Evolutionary conservation across 2,329 filamentous ascomycete genomes (phyloP), one percentile per base, ranked within the genome.

Genomic region (Trematosphaeria pertusa): DNA sequence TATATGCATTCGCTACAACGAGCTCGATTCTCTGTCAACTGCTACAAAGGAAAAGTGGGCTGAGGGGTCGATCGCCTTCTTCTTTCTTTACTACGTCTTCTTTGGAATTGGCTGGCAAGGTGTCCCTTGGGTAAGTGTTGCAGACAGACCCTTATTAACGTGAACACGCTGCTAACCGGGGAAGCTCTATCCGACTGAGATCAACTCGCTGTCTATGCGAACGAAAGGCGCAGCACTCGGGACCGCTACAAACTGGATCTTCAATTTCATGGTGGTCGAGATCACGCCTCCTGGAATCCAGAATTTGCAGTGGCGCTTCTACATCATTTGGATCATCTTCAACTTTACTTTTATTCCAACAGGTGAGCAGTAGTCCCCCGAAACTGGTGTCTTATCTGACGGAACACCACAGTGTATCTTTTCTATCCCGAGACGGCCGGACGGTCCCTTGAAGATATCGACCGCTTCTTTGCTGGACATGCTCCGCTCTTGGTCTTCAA

Each of bases 61-160:
- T 0, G 65, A 67, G 18, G 78, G 73, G 0, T 75, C 74, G 0
- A 72, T 78, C 32, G 74, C 73, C 0, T 80, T 80, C 56, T 78
- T 82, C 62, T 81, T 82, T 62, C 54, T 81, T 5, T 81, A 80
- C 65, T 81, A 81, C 54, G 72, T 81, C 33, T 80, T 79, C 67
- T 81, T 82, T 50, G 78, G 73, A 12, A 75, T 80, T 21, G 77
- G 77, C 5, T 76, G 66, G 74, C 73, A 78, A 30, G 78, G 75
- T 3, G 73, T 77, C 11, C 74, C 74, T 10, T 79, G 76, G 65
- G n/a, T 55, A 52, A 5, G 43, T 24, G 14, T 12, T n/a, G n/a
- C n/a, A n/a, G n/a, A n/a, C n/a, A n/a, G n/a, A n/a, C n/a, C n/a
- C n/a, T n/a, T n/a, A n/a, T 21, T 2, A 4, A 20, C 3, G 14